Base-by-base conservation (phyloP, 106 monocot genomes). In the Acorus gramineus region DNA sequence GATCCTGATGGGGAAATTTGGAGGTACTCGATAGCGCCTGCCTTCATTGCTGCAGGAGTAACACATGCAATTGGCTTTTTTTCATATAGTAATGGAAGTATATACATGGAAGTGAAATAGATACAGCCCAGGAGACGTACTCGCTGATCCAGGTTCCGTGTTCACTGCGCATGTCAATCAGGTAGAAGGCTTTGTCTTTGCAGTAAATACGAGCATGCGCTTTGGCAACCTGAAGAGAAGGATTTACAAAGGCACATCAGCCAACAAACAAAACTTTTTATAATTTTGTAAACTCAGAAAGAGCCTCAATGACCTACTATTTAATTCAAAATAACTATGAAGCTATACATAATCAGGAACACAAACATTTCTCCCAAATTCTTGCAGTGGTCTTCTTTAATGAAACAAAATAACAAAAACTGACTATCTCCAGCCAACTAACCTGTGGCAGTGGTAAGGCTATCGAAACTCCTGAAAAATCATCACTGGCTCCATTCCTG, bases 61-160 rank as follows among this genome's bases (percentile, higher is more conserved):
- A 10, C 47, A 63, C 4, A 8, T 63, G 5, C 4, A 47, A 56
- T 48, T 10, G 6, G 28, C 3, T 11, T 14, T 13, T 28, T 52
- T 11, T 60, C 8, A 10, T 53, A 49, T 28, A 28, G 28, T 28
- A 28, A 28, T 28, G 28, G 28, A 28, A 28, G 28, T 28, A 28
- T 28, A 28, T 28, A 28, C 28, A 28, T 28, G 28, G 28, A 28
- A 28, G 28, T 28, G 28, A 28, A 28, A 28, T 28, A 28, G 28
- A 28, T 28, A 28, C 28, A 28, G 1, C 1, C 1, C 28, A 28
- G 28, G 28, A 28, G 7, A 78, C 91, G 76, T 81, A 98, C 96
- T 92, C 83, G 13, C 69, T 81, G 44, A 92, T 74, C 96, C 96
- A 98, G 61, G 96, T 98, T 46, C 88, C 96, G 75, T 88, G 77